Evolutionary conservation across 1,139 yeast genomes (phyloP).

Genomic region (Debaryomyces fabryi): DNA sequence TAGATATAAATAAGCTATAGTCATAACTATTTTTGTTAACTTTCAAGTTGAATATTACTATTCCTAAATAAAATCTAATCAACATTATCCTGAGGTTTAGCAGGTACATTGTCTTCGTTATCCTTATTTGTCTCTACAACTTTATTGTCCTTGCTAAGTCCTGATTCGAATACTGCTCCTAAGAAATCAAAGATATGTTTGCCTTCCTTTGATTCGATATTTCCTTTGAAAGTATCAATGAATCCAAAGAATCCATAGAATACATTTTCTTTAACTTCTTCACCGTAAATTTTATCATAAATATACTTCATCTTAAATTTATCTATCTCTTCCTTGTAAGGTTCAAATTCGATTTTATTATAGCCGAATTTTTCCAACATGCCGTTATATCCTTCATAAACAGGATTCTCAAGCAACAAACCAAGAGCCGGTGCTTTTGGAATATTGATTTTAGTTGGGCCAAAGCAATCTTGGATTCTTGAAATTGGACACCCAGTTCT

Average conservation of each 20-base stretch:
- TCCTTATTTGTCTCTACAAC: slow-evolving; percentile 7
- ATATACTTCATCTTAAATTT: slow-evolving; percentile 85
- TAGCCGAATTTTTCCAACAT: slow-evolving; percentile 78
- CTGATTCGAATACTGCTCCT: slow-evolving; percentile 53
- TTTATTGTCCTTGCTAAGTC: slow-evolving; percentile 19
- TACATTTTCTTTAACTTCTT: slow-evolving; percentile 84
- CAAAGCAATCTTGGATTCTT: slow-evolving; percentile 79
- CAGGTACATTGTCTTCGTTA: slow-evolving; percentile 2
- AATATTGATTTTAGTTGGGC: slow-evolving; percentile 72
- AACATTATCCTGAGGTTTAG: slow-evolving; percentile 18
- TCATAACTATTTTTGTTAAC: neutral
- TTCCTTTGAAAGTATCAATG: slow-evolving; percentile 69
- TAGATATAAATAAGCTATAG: neutral
- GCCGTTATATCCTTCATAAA: slow-evolving; percentile 81
- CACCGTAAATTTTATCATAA: slow-evolving; percentile 88
- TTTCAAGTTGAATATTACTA: neutral
- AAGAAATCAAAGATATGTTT: slow-evolving; percentile 72
- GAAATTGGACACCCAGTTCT: slow-evolving; percentile 83
- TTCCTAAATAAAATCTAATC: slow-evolving; percentile 11
- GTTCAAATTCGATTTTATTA: slow-evolving; percentile 70
- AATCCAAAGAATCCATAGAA: slow-evolving; percentile 89
- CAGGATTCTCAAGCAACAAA: slow-evolving; percentile 85
- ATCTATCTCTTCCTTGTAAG: slow-evolving; percentile 70
- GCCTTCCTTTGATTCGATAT: slow-evolving; percentile 29
- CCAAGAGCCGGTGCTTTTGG: slow-evolving; percentile 99